Percentiles rank a stretch among this genome's conserved stretches.
phyloP scores from a whole-genome alignment of 78 protist species.

The Dictyostelium purpureum region DNA sequence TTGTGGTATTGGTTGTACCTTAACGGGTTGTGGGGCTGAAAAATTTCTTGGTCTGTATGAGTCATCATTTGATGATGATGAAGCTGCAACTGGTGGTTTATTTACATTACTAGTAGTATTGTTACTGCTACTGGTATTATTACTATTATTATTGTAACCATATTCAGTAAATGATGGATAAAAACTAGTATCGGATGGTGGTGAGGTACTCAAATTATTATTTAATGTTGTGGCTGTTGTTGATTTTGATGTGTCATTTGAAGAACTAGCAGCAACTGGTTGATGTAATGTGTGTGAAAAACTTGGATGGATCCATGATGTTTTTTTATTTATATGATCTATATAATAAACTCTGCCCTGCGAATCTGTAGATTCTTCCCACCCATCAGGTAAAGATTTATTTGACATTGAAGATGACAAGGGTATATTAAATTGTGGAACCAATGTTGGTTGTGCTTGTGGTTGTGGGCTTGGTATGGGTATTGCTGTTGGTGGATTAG shows the following conservation, averaged over 20 bases:
- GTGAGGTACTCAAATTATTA: background rate
- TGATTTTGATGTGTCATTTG: background rate
- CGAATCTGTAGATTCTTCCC: constrained; percentile 64
- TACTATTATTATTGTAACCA: constrained; percentile 4
- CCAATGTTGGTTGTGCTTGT: background rate
- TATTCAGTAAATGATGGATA: constrained; percentile 71
- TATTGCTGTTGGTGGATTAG: background rate
- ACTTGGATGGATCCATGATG: constrained; percentile 71
- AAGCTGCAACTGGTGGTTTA: background rate
- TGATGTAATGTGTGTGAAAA: constrained; percentile 32
- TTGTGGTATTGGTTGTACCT: background rate
- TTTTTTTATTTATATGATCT: constrained; percentile 57
- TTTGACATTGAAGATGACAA: background rate
- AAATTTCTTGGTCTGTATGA: constrained; percentile 27
- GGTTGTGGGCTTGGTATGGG: background rate
- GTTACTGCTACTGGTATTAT: background rate
- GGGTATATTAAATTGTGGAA: background rate
- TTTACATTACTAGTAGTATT: background rate
- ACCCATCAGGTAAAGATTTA: constrained; percentile 64
- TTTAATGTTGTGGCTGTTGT: constrained; percentile 16
- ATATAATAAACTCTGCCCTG: constrained; percentile 68
- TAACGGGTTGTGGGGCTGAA: constrained; percentile 12
- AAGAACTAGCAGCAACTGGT: background rate
- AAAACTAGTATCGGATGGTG: background rate
- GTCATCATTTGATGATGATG: background rate